Conservation (phyloP, 345 rosid genomes). For the Populus euphratica region DNA sequence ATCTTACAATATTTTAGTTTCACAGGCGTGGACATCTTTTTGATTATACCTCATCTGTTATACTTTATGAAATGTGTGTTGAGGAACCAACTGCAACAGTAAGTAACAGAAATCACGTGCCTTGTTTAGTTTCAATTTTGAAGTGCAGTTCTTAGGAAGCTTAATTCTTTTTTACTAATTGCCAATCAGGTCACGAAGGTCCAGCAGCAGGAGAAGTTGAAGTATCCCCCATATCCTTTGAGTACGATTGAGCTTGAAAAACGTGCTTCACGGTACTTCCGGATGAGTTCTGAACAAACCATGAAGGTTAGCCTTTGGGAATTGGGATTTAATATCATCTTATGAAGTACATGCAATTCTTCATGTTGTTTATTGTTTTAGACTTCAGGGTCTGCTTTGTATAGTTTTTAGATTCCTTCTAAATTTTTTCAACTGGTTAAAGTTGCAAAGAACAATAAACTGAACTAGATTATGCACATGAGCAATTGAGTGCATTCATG, state of each 20-base stretch:
- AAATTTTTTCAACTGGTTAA: not conserved
- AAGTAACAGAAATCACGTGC: constrained; percentile 34
- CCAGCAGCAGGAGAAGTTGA: constrained; percentile 66
- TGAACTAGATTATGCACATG: not conserved
- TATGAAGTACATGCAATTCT: not conserved
- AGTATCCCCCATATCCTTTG: constrained; percentile 91
- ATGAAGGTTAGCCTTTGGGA: constrained; percentile 63
- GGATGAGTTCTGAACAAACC: constrained; percentile 90
- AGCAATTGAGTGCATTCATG: not conserved
- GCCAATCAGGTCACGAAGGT: constrained; percentile 70
- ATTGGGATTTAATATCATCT: not conserved
- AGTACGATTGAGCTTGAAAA: constrained; percentile 94
- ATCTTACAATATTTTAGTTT: constrained; percentile 19
- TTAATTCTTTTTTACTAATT: constrained; percentile 10
- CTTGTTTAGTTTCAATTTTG: constrained; percentile 11
- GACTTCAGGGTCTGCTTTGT: not conserved
- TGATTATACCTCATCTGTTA: constrained; percentile 72
- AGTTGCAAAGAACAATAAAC: not conserved
- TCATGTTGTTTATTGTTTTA: not conserved
- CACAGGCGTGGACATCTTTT: constrained; percentile 94
- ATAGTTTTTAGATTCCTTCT: not conserved
- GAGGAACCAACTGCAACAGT: constrained; percentile 83
- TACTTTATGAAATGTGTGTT: constrained; percentile 90
- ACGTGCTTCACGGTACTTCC: constrained; percentile 92
- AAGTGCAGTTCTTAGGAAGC: constrained; percentile 11